Base-by-base conservation (phyloP, 2,329 filamentous ascomycete species). In the Beauveria australis region DNA sequence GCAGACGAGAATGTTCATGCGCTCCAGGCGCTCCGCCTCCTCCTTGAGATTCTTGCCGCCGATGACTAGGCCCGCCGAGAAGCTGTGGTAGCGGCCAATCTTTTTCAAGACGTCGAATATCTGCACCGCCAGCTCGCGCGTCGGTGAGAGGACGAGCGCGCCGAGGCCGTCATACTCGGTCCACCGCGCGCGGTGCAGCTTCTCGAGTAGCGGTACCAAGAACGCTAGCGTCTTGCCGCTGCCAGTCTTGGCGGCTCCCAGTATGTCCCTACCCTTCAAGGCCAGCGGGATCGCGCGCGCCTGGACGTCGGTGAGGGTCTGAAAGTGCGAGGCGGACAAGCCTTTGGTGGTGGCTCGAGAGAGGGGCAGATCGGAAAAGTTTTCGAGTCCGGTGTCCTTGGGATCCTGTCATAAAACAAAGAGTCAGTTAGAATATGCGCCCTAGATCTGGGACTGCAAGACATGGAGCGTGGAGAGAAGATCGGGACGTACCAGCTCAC, bases 1-100 rank as follows among this genome's bases (percentile, higher is more conserved):
- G 69, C 92, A 96, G 10, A 99, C 91, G 28, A 99, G 77, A 53
- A 99, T 97, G 71, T 97, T 99, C 93, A 99, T 97, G 65, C 91
- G 85, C 3, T 85, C 84, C 63, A 99, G 72, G 40, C 92, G 83
- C 67, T 95, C 90, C 26, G 90, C 86, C 75, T 99, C 85, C 68
- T 97, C 92, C 70, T 89, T 87, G 68, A 97, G 71, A 71, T 84
- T 92, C 80, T 96, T 96, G 46, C 94, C 94, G 46, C 94, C 94
- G 67, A 97, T 97, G 10, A 99, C 85, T 67, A 97, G 75, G 0
- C 94, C 94, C 0, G 94, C 94, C 0, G 93, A 96, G 72, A 97
- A 97, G 63, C 85, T 81, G 73, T 99, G 93, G 61, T 93, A 86
- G 61, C 90, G 84, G 49, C 94, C 94, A 61, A 99, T 85, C 73